A percentile compares a stretch with the other conserved stretches of the same genome.
Evolutionary conservation across 1,284 basidiomycete genomes (phyloP).

Genomic region (Puccinia hordei): DNA sequence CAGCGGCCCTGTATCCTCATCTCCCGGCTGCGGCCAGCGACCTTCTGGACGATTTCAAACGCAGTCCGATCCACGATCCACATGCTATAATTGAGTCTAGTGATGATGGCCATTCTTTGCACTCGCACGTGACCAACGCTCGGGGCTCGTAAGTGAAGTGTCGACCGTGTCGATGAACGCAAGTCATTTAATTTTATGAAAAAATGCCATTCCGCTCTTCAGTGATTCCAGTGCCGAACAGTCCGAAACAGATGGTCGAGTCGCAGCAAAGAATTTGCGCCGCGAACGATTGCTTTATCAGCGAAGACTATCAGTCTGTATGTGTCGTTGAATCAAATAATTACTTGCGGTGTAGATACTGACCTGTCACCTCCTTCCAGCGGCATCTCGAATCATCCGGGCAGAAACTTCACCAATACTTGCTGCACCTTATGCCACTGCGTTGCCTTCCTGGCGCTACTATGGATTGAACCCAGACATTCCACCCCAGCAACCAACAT

Average conservation of each 20-base stretch:
- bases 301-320: constrained; percentile 35
- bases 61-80: constrained; percentile 34
- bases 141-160: constrained; percentile 14
- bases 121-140: not conserved
- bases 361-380: not conserved
- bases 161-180: not conserved
- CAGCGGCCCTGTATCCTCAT: constrained; percentile 10
- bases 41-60: constrained; percentile 5
- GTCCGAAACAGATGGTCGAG: constrained; percentile 39
- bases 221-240: constrained; percentile 39
- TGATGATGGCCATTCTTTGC: constrained; percentile 33
- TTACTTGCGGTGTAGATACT: not conserved
- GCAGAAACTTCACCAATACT: constrained; percentile 13
- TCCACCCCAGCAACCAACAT: constrained; percentile 31
- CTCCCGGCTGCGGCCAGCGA: constrained; percentile 7
- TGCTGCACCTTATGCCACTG: constrained; percentile 32
- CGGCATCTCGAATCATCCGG: constrained; percentile 25
- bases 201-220: not conserved
- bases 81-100: constrained; percentile 29
- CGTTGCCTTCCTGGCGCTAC: constrained; percentile 37
- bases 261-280: constrained; percentile 33
- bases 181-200: not conserved
- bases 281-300: constrained; percentile 33
- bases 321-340: constrained; percentile 9
- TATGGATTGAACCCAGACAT: constrained; percentile 29